A percentile compares a stretch with the other conserved stretches of the same genome.
Conservation (phyloP, 192 early-diverging fungal genomes). For the Podila epicladia region DNA sequence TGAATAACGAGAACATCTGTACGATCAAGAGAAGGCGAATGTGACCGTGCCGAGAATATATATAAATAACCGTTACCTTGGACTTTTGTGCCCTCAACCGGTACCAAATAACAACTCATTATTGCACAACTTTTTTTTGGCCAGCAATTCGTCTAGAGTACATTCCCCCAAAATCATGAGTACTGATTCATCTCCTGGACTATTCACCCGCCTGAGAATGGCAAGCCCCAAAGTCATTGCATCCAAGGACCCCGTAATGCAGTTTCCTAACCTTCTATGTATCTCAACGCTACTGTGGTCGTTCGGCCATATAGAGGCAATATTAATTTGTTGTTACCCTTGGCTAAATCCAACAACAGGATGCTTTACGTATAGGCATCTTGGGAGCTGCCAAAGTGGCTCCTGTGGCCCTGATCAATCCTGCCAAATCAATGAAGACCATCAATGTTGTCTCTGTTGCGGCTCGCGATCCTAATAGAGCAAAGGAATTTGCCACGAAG, state of each 20-base stretch:
- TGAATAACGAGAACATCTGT: too few species aligned
- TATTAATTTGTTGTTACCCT: too few species aligned
- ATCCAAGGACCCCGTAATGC: constrained; percentile 17
- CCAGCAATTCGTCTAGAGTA: too few species aligned
- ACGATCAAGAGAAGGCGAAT: too few species aligned
- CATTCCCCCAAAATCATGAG: too few species aligned
- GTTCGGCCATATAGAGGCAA: background rate
- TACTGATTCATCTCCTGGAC: background rate
- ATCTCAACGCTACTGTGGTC: too few species aligned
- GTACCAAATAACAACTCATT: too few species aligned
- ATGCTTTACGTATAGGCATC: constrained; percentile 62
- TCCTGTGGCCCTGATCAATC: constrained; percentile 50
- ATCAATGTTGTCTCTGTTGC: constrained; percentile 57
- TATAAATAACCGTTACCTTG: too few species aligned
- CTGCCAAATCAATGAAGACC: constrained; percentile 40
- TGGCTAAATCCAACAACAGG: background rate
- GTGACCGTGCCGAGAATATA: too few species aligned
- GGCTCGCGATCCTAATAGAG: constrained; percentile 51
- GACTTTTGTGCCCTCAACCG: too few species aligned
- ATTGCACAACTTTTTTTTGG: too few species aligned
- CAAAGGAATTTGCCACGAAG: constrained; percentile 53
- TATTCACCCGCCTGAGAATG: constrained; percentile 13
- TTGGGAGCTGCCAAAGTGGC: constrained; percentile 62
- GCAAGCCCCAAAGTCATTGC: background rate
- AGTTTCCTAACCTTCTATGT: too few species aligned